These are phyloP conservation scores for Mesotaenium endlicherianum DNA, from an alignment of 139 green algal species.

Conservation along the genomic window DNA sequence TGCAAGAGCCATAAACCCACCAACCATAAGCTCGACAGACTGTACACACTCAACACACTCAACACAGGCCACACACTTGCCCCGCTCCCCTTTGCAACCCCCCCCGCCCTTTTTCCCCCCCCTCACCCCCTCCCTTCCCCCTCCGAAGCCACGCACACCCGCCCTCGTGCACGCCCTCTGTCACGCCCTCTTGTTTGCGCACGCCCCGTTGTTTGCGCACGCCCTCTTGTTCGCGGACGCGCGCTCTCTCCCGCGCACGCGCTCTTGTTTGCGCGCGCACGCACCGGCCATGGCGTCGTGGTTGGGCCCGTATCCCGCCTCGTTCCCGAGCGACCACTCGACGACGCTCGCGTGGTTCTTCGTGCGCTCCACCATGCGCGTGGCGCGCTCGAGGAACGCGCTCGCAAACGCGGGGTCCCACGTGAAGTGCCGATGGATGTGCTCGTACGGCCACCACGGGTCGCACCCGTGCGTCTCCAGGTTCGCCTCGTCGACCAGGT, in stretches of 20 bases:
- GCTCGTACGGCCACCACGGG: constrained; percentile 41
- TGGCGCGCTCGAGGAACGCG: constrained; percentile 27
- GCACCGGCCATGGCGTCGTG: constrained; percentile 42
- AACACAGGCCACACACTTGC: background rate
- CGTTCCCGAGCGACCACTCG: constrained; percentile 94
- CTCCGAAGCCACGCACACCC: too few relatives aligned
- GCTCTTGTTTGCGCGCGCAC: too few relatives aligned
- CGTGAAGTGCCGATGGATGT: constrained; percentile 28
- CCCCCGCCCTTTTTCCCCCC: too few relatives aligned
- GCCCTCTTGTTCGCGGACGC: too few relatives aligned
- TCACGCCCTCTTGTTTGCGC: too few relatives aligned
- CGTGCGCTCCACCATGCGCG: constrained; percentile 80
- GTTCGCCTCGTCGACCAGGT: constrained; percentile 95
- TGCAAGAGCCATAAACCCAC: too few relatives aligned
- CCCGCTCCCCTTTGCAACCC: background rate
- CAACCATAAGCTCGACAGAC: too few relatives aligned
- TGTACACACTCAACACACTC: background rate
- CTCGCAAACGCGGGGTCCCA: constrained; percentile 32
- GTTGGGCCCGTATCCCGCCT: constrained; percentile 76
- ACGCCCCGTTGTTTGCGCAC: too few relatives aligned
- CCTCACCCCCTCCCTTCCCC: too few relatives aligned
- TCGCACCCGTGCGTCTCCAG: constrained; percentile 98
- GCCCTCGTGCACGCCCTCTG: too few relatives aligned
- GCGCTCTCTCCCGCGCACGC: too few relatives aligned
- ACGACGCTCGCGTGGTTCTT: constrained; percentile 86